A percentile compares a stretch with the other conserved stretches of the same genome.
These are phyloP conservation scores for Ceratocystis papillata DNA, from an alignment of 2,329 filamentous ascomycete genomes.

Conservation along the genomic window DNA sequence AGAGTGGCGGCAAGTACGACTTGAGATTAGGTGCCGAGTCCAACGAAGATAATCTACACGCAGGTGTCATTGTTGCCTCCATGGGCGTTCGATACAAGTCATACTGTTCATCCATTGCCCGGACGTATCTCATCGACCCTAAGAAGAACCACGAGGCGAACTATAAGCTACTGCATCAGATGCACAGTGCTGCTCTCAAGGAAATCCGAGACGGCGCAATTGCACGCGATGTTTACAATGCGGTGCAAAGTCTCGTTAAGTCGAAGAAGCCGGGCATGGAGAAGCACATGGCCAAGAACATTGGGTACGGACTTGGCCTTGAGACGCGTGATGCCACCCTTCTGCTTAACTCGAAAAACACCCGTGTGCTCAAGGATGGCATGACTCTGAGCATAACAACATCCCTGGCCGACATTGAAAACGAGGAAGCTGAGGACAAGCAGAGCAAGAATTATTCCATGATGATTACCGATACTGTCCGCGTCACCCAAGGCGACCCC, in stretches of 20 bases:
- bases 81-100: slow-evolving; percentile 92
- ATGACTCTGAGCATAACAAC: slow-evolving; percentile 93
- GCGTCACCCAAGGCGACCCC: slow-evolving; percentile 66
- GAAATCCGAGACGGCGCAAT: slow-evolving; percentile 76
- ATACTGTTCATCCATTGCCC: slow-evolving; percentile 82
- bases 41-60: slow-evolving; percentile 72
- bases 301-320: slow-evolving; percentile 85
- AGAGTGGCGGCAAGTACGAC: slow-evolving; percentile 94
- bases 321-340: slow-evolving; percentile 79
- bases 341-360: slow-evolving; percentile 77
- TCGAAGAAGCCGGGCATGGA: slow-evolving; percentile 91
- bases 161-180: slow-evolving; percentile 75
- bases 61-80: slow-evolving; percentile 85
- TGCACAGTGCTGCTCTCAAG: slow-evolving; percentile 84
- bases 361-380: slow-evolving; percentile 74
- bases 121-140: slow-evolving; percentile 92
- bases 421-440: slow-evolving; percentile 78
- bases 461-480: slow-evolving; percentile 83
- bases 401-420: slow-evolving; percentile 80
- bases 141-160: slow-evolving; percentile 92
- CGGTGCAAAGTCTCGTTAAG: slow-evolving; percentile 68
- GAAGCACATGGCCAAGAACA: slow-evolving; percentile 86
- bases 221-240: slow-evolving; percentile 84
- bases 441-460: slow-evolving; percentile 81
- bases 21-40: slow-evolving; percentile 68